phyloP scores from a whole-genome alignment of 441 rosid genomes.

The Geranium incanum region DNA sequence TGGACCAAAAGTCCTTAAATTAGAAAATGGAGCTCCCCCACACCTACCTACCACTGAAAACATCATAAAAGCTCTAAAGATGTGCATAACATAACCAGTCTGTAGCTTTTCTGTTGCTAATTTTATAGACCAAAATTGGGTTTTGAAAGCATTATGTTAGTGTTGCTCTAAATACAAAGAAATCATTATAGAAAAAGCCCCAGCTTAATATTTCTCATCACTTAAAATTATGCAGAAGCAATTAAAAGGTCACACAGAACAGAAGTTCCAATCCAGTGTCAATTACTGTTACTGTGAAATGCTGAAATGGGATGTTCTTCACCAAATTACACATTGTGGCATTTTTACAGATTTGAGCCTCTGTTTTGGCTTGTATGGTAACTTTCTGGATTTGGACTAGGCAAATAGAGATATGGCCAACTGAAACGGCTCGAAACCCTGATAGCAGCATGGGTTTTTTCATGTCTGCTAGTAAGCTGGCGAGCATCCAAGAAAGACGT shows the following conservation, averaged over 20 bases:
- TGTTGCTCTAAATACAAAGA: neutral
- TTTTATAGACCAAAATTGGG: neutral
- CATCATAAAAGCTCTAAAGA: neutral
- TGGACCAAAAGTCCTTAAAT: constrained; percentile 10
- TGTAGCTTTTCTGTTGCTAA: neutral
- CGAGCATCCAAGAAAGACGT: neutral
- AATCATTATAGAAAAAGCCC: neutral
- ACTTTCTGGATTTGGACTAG: neutral
- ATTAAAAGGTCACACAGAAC: neutral
- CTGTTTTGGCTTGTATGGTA: neutral
- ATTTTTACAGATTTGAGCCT: neutral
- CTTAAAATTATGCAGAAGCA: constrained; percentile 1
- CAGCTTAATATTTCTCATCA: neutral
- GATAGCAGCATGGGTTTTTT: constrained; percentile 2
- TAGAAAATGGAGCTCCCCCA: constrained; percentile 19
- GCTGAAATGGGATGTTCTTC: neutral
- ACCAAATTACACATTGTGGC: neutral
- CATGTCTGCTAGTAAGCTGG: neutral
- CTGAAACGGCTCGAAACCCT: neutral
- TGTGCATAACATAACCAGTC: neutral
- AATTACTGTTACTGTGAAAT: neutral
- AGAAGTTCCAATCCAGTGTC: neutral
- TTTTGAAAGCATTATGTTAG: neutral
- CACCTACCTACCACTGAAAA: constrained; percentile 22
- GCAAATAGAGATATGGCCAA: neutral